A percentile compares a stretch with the other conserved stretches of the same genome.
Evolutionary conservation across 2,329 filamentous ascomycete genomes (phyloP).

Genomic region (Phialophora verrucosa): DNA sequence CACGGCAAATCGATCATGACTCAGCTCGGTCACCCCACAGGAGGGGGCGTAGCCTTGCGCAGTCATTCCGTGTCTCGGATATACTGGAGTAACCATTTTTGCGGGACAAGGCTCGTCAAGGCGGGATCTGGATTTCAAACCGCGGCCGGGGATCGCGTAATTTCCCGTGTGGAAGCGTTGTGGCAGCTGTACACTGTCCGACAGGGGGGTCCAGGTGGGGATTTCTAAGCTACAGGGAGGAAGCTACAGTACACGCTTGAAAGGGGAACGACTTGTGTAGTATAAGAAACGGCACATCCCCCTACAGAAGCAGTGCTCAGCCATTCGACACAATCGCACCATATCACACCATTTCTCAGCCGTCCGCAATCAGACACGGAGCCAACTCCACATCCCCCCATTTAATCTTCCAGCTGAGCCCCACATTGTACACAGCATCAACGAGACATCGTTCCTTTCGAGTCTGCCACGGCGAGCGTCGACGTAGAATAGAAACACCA

Average conservation of each 20-base stretch:
- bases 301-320: neutral
- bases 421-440: slow-evolving; percentile 5
- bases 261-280: neutral
- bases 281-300: neutral
- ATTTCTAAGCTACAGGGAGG: neutral
- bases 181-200: too few relatives aligned
- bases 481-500: neutral
- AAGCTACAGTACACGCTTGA: too few relatives aligned
- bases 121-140: slow-evolving; percentile 11
- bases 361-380: slow-evolving; percentile 1
- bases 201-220: neutral
- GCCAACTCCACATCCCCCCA: slow-evolving; percentile 21
- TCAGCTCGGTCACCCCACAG: slow-evolving; percentile 8
- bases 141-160: too few relatives aligned
- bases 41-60: slow-evolving; percentile 7
- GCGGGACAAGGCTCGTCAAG: neutral
- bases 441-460: neutral
- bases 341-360: slow-evolving; percentile 6
- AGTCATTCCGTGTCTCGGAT: too few relatives aligned
- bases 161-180: neutral
- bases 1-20: slow-evolving; percentile 6
- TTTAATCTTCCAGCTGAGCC: slow-evolving; percentile 10
- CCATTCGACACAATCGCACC: neutral
- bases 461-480: neutral
- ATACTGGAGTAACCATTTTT: neutral